Conservation (phyloP, 257 asterid genomes). For the Przewalskia tangutica region DNA sequence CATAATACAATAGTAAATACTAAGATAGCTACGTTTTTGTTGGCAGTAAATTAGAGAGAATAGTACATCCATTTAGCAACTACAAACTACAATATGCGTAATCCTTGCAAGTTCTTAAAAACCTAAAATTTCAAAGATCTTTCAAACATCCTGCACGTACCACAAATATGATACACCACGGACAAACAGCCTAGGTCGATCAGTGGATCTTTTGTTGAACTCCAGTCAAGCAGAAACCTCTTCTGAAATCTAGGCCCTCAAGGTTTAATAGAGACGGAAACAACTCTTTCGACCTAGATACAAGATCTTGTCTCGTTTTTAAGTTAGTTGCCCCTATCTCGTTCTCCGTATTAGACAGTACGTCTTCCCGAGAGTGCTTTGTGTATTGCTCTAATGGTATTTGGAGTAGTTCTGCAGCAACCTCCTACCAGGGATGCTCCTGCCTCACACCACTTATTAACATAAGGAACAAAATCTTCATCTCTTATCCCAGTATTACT, state of each 20-base stretch:
- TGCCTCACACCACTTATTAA: slow-evolving; percentile 68
- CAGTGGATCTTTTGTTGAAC: neutral
- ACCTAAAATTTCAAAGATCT: neutral
- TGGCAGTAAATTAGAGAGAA: neutral
- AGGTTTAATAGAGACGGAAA: neutral
- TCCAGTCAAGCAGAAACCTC: slow-evolving; percentile 2
- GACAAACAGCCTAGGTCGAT: neutral
- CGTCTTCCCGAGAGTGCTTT: slow-evolving; percentile 26
- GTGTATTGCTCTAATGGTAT: slow-evolving; percentile 50
- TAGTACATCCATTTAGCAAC: neutral
- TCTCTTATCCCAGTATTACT: slow-evolving; percentile 67
- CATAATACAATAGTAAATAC: neutral
- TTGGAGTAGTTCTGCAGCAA: slow-evolving; percentile 85
- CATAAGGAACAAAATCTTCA: slow-evolving; percentile 62
- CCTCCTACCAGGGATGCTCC: slow-evolving; percentile 93
- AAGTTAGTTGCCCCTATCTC: neutral
- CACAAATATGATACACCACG: neutral
- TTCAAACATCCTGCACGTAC: neutral
- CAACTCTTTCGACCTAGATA: neutral
- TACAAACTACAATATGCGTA: neutral
- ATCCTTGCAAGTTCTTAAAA: neutral
- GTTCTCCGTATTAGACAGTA: neutral
- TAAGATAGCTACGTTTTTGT: neutral
- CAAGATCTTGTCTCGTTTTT: neutral
- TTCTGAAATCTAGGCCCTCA: neutral